phyloP scores from a whole-genome alignment of 2,329 filamentous ascomycete genomes.

The Lachnellula occidentalis region DNA sequence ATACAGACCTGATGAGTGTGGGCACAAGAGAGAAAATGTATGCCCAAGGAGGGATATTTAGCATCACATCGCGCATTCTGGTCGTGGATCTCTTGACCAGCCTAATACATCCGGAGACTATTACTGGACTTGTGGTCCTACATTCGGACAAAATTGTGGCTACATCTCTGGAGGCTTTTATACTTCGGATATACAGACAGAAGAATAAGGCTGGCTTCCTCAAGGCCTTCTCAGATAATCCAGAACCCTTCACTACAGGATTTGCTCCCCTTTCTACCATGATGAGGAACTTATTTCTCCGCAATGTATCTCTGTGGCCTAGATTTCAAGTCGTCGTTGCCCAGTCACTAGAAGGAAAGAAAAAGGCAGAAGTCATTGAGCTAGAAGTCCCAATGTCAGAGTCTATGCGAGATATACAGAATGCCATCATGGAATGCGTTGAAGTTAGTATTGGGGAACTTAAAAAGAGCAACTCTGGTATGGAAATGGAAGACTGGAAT shows the following conservation, averaged over 20 bases:
- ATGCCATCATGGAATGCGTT: conserved; percentile 90
- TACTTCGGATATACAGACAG: conserved; percentile 86
- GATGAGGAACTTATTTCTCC: conserved; percentile 87
- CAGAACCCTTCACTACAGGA: conserved; percentile 82
- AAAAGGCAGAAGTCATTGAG: conserved; percentile 95
- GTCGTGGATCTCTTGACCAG: conserved; percentile 89
- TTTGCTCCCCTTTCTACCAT: conserved; percentile 85
- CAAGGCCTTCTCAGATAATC: conserved; percentile 92
- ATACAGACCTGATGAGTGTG: conserved; percentile 89
- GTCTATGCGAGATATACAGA: conserved; percentile 87
- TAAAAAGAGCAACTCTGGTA: conserved; percentile 80
- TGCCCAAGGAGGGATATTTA: conserved; percentile 81
- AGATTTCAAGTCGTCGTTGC: conserved; percentile 90
- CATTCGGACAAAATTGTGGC: conserved; percentile 84
- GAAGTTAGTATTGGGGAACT: conserved; percentile 91
- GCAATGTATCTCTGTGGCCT: conserved; percentile 85
- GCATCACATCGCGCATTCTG: conserved; percentile 90
- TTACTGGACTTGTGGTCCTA: conserved; percentile 81
- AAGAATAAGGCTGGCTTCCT: conserved; percentile 91
- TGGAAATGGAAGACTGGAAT: conserved; percentile 97
- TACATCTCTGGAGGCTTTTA: conserved; percentile 90
- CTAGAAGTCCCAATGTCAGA: conserved; percentile 95
- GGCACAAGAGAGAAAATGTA: conserved; percentile 89
- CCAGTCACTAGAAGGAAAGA: conserved; percentile 80
- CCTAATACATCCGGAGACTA: conserved; percentile 72